Evolutionary conservation across 2,329 filamentous ascomycete species (phyloP), one percentile per base, ranked within the genome.

Genomic region (Orbilia quercus): DNA sequence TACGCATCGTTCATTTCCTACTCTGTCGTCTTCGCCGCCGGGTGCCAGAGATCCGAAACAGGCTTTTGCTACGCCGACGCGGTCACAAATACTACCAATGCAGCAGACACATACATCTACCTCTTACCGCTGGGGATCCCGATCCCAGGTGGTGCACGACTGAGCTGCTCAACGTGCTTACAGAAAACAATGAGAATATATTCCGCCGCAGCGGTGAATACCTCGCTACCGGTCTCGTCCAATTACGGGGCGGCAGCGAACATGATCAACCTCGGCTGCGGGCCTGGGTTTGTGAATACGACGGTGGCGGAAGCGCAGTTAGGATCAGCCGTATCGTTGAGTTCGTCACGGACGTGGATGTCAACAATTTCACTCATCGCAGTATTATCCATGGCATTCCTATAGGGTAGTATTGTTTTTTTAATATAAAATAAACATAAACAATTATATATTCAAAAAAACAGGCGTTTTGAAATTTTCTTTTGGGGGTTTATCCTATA

Each of bases 111-210:
- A 34, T 94, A 93, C 78, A 85, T 95, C 36, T 99, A 97, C 82
- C 94, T 90, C 78, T 83, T 98, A 1, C 91, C 93, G 0, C 85
- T 96, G 63, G 95, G 95, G 70, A 85, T 88, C 42, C 81, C 84
- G 0, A 82, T 97, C 11, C 91, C 91, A 0, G 84, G 83, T 12
- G 85, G 85, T 20, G 86, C 88, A 23, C 83, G 84, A n/a, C 91
- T 92, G 0, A 87, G 85, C 0, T 99, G 95, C 82, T 89, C 86
- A 77, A 82, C 82, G 42, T 98, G 95, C 80, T 84, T 95, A 45
- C 84, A 89, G 78, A 84, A 91, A 73, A 94, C 91, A 2, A 96
- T 98, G 92, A 84, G 84, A 23, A 86, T 96, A 16, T 97, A 90
- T 80, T 88, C 90, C 59, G 81, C 85, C 0, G 89, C 89, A 28